Base-by-base conservation (phyloP, 306 rosid species). In the Albizia julibrissin region DNA sequence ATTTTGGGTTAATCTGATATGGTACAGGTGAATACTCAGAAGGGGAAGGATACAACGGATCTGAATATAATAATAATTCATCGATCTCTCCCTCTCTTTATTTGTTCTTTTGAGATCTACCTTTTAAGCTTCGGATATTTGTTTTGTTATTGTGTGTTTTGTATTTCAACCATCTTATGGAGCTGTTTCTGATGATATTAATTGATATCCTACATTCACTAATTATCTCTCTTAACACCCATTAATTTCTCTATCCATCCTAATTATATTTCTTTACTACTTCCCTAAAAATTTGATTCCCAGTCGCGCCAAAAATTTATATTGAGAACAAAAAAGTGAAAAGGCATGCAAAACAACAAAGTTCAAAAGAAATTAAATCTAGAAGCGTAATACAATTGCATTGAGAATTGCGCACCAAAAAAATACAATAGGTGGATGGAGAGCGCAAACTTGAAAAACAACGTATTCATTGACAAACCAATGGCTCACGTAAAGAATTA, bases 31-130 rank as follows among this genome's bases (percentile, higher is more conserved):
- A 80, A 83, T 92, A 94, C 74, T 91, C 92, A 4, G 95, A 91
- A 79, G 89, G 89, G 68, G 93, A 91, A 82, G 97, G 92, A 2
- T 90, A 90, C 78, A 76, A 83, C 81, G 92, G 92, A 78, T 85
- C 89, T 40, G 97, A 92, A 19, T 88, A n/a, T n/a, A n/a, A 56
- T 89, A 87, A 85, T 33, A 33, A 33, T 33, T 33, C 37, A 33
- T 33, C 37, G 97, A 88, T 69, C 14, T 77, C 8, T 0, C 5
- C 4, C 8, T 6, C 11, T 10, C 50, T 64, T 26, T 3, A 21
- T 62, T 22, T 1, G 29, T 5, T 64, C 18, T 33, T 61, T 62
- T 74, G 9, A 37, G 19, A 67, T 68, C 66, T 9, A 10, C 21
- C 6, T 21, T 10, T 50, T 5, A 10, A 5, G 22, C 26, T 56